Base-by-base conservation (phyloP, 1,284 basidiomycete genomes). In the Anthracocystis walkeri region DNA sequence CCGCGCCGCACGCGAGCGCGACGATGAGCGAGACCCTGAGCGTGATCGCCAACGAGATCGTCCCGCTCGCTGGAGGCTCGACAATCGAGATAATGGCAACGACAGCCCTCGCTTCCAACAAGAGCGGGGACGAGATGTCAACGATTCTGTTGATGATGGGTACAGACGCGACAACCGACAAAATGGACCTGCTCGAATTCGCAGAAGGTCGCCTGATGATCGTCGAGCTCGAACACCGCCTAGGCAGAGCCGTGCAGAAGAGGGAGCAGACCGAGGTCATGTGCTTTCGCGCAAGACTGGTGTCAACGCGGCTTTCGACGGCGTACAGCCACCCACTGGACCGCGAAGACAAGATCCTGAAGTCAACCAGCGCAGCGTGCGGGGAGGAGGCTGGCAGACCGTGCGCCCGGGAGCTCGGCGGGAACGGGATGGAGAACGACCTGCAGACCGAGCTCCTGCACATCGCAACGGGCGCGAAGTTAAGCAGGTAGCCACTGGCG, bases 321-420 rank as follows among this genome's bases (percentile, higher is more conserved):
- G 58, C 31, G 42, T 23, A 14, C 62, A 65, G n/a, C 68, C 58
- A 21, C 58, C 67, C 18, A 71, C 58, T 16, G 68, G 68, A 1
- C 62, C 58, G 23, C 61, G 67, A 20, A 51, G 63, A 27, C 61
- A 64, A 33, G 52, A 70, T 25, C 3, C 35, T 21, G 68, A 71
- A n/a, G 40, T 55, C 3, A 55, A 58, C 21, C 68, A 61, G 45
- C 68, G 68, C 21, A 65, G 62, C 18, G 46, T 73, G 7, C 64
- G 70, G 3, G 70, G 70, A 12, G 54, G 64, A 25, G 70, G 70
- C 12, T 73, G 70, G 70, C 63, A 73, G 57, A 73, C 70, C 1
- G 60, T 73, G 8, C 70, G 65, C 12, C 50, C 70, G 14, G 64
- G 64, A 10, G 58, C 69, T 29, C 59, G 64, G 21, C 40, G 51